Evolutionary conservation across 148 eudicot species (phyloP).

Genomic region (Euryodendron excelsum): DNA sequence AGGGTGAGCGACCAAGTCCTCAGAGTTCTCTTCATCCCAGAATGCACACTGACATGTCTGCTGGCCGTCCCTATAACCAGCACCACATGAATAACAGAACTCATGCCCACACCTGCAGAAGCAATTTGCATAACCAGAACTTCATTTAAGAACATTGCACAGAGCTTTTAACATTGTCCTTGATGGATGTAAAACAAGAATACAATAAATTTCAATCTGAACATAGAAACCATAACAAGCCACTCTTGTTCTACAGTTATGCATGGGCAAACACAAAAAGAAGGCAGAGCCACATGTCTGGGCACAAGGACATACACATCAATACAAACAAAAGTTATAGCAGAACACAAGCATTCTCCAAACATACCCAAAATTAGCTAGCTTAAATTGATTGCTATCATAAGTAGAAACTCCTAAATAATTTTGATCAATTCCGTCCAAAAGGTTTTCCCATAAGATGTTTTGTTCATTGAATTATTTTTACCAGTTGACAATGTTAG

Average conservation of each 20-base stretch:
- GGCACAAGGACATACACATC: neutral
- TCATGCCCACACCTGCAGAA: slow-evolving; percentile 68
- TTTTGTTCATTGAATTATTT: neutral
- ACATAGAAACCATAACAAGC: no score
- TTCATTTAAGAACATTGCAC: no score
- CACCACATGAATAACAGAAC: slow-evolving; percentile 75
- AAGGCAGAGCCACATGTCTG: neutral
- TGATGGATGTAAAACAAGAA: no score
- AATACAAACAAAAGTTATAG: neutral
- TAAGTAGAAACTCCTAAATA: neutral
- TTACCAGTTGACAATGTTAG: neutral
- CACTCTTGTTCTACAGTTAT: neutral
- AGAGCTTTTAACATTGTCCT: no score
- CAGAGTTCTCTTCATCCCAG: slow-evolving; percentile 46
- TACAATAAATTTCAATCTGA: neutral
- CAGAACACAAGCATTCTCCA: neutral
- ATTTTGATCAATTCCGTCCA: neutral
- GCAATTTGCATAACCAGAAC: neutral
- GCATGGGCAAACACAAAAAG: neutral
- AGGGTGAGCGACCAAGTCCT: slow-evolving; percentile 27
- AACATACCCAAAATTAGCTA: neutral
- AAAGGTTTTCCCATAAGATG: neutral
- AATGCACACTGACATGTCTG: slow-evolving; percentile 63
- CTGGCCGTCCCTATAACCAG: slow-evolving; percentile 43
- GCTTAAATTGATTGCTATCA: neutral